These are phyloP conservation scores for Apostasia ramifera DNA, from an alignment of 106 monocot species.

Conservation along the genomic window DNA sequence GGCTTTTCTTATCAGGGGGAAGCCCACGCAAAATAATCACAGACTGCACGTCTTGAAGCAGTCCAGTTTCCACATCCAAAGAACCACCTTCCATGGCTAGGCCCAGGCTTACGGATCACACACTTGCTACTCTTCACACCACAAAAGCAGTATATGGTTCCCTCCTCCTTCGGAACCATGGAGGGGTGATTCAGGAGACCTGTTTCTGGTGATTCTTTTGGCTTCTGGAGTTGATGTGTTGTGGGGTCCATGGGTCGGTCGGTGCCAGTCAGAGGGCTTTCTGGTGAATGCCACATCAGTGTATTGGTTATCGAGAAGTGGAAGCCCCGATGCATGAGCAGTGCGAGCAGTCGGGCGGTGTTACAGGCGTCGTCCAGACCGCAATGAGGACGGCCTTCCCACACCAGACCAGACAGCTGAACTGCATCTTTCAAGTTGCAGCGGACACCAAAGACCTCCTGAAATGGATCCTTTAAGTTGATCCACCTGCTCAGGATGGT, in stretches of 20 bases:
- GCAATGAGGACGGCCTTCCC: slow-evolving; percentile 92
- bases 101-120: slow-evolving; percentile 44
- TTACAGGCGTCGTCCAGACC: slow-evolving; percentile 97
- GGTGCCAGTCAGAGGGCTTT: slow-evolving; percentile 1
- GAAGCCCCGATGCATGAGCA: slow-evolving; percentile 67
- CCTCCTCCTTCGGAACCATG: slow-evolving; percentile 8
- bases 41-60: slow-evolving; percentile 27
- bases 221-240: slow-evolving; percentile 20
- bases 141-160: slow-evolving; percentile 40
- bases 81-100: slow-evolving; percentile 41
- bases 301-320: slow-evolving; percentile 80
- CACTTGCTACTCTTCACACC: slow-evolving; percentile 47
- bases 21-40: slow-evolving; percentile 62
- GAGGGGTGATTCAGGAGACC: slow-evolving; percentile 16
- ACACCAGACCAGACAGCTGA: slow-evolving; percentile 63
- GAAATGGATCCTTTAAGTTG: slow-evolving; percentile 90
- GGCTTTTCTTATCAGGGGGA: slow-evolving; percentile 15
- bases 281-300: slow-evolving; percentile 20
- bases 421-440: slow-evolving; percentile 94
- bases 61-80: slow-evolving; percentile 70
- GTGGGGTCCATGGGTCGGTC: background rate
- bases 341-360: slow-evolving; percentile 75
- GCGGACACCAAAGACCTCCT: slow-evolving; percentile 57
- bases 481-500: slow-evolving; percentile 63
- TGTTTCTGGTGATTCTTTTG: slow-evolving; percentile 16